These are phyloP conservation scores for Gastrodia elata DNA, from an alignment of 106 monocot species.

Conservation along the genomic window DNA sequence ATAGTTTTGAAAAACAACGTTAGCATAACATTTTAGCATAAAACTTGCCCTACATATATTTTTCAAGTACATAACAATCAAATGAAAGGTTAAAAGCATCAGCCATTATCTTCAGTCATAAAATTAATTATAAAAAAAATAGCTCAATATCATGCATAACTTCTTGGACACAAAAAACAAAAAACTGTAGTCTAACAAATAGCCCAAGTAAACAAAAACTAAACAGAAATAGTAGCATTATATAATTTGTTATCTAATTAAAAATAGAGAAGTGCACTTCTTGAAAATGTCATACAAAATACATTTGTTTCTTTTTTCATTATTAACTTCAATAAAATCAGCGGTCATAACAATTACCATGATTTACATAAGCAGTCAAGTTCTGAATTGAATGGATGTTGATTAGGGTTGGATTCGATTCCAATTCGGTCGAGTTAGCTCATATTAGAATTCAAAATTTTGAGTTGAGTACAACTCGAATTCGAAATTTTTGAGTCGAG, in stretches of 20 bases:
- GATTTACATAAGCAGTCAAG: background rate
- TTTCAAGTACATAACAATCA: background rate
- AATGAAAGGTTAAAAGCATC: background rate
- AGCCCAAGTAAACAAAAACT: background rate
- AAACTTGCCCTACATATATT: background rate
- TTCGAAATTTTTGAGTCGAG: no score
- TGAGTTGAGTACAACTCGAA: no score
- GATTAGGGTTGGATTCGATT: no score
- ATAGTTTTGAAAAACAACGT: background rate
- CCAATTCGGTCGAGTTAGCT: no score
- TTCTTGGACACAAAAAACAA: background rate
- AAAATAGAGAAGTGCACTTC: background rate
- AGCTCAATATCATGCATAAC: background rate
- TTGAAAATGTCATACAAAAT: background rate
- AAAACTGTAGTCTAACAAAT: background rate
- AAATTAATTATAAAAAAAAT: background rate
- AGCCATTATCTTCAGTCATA: background rate
- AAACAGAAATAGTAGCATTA: background rate
- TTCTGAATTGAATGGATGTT: background rate
- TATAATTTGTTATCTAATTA: background rate
- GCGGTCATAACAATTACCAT: background rate
- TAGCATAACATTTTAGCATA: background rate
- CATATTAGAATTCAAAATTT: no score
- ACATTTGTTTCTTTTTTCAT: background rate
- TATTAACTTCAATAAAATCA: background rate